phyloP scores from a whole-genome alignment of 768 basidiomycete species.

The Lentinus tigrinus region DNA sequence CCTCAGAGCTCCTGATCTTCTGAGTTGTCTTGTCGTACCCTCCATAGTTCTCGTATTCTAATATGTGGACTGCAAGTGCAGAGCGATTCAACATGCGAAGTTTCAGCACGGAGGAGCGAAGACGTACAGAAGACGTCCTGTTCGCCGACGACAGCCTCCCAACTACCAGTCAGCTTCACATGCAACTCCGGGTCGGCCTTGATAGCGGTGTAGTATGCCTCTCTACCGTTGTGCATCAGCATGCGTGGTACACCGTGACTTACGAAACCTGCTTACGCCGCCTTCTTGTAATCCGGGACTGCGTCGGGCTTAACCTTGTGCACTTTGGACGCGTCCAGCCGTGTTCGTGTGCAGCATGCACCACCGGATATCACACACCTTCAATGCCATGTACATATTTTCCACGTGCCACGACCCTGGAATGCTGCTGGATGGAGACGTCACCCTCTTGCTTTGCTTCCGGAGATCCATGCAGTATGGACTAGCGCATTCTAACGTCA shows the following conservation, averaged over 20 bases:
- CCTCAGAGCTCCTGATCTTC: slow-evolving; percentile 65
- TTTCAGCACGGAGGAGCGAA: background rate
- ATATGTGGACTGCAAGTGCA: slow-evolving; percentile 52
- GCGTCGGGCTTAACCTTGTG: slow-evolving; percentile 85
- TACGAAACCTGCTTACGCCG: slow-evolving; percentile 58
- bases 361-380: slow-evolving; percentile 41
- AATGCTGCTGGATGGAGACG: slow-evolving; percentile 76
- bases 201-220: slow-evolving; percentile 81
- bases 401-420: slow-evolving; percentile 83
- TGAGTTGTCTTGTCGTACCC: slow-evolving; percentile 79
- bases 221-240: slow-evolving; percentile 42
- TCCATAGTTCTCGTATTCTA: slow-evolving; percentile 93
- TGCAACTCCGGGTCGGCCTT: slow-evolving; percentile 69
- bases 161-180: slow-evolving; percentile 90
- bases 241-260: background rate
- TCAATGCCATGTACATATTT: slow-evolving; percentile 94
- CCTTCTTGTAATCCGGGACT: slow-evolving; percentile 80
- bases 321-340: slow-evolving; percentile 40
- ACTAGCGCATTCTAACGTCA: slow-evolving; percentile 42
- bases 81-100: background rate
- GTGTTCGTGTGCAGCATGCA: background rate
- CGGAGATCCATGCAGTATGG: slow-evolving; percentile 89
- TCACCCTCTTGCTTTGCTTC: slow-evolving; percentile 86
- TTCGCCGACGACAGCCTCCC: slow-evolving; percentile 89
- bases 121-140: slow-evolving; percentile 79